A percentile compares a stretch with the other conserved stretches of the same genome.
Conservation (phyloP, 2,329 filamentous ascomycete genomes). For the Aspergillus pseudotamarii region DNA sequence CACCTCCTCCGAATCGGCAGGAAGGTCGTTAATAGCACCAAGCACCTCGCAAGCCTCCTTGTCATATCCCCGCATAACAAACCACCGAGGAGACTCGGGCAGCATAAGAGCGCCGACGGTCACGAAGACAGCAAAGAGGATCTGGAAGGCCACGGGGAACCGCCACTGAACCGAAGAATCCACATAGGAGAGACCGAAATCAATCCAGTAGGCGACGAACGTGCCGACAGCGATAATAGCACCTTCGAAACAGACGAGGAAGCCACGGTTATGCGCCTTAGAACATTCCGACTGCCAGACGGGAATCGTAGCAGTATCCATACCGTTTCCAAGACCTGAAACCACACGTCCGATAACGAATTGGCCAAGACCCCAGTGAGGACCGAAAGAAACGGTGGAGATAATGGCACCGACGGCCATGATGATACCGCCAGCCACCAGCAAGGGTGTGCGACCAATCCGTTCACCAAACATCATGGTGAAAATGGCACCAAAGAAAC, state of each 20-base stretch:
- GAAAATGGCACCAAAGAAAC: slow-evolving; percentile 38
- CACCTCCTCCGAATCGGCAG: slow-evolving; percentile 39
- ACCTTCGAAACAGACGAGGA: slow-evolving; percentile 39
- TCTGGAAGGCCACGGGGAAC: slow-evolving; percentile 51
- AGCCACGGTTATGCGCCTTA: slow-evolving; percentile 35
- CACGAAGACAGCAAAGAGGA: slow-evolving; percentile 42
- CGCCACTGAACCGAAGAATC: slow-evolving; percentile 43
- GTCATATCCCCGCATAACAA: slow-evolving; percentile 38
- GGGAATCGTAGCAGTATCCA: slow-evolving; percentile 45
- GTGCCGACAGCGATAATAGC: slow-evolving; percentile 37
- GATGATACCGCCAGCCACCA: slow-evolving; percentile 59
- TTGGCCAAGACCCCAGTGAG: slow-evolving; percentile 38
- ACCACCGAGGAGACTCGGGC: slow-evolving; percentile 59
- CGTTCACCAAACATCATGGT: slow-evolving; percentile 31
- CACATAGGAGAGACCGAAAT: slow-evolving; percentile 38
- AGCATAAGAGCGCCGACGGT: slow-evolving; percentile 32
- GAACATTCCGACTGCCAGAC: slow-evolving; percentile 44
- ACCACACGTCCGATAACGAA: slow-evolving; percentile 43
- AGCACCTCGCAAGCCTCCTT: background rate
- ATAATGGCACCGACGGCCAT: slow-evolving; percentile 38
- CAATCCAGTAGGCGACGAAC: slow-evolving; percentile 39
- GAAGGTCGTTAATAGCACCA: background rate
- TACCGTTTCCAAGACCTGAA: slow-evolving; percentile 43
- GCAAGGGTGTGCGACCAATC: slow-evolving; percentile 43
- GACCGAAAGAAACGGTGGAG: slow-evolving; percentile 25